Evolutionary conservation across 23 red algal genomes (phyloP).

Genomic region (Chondrus crispus): DNA sequence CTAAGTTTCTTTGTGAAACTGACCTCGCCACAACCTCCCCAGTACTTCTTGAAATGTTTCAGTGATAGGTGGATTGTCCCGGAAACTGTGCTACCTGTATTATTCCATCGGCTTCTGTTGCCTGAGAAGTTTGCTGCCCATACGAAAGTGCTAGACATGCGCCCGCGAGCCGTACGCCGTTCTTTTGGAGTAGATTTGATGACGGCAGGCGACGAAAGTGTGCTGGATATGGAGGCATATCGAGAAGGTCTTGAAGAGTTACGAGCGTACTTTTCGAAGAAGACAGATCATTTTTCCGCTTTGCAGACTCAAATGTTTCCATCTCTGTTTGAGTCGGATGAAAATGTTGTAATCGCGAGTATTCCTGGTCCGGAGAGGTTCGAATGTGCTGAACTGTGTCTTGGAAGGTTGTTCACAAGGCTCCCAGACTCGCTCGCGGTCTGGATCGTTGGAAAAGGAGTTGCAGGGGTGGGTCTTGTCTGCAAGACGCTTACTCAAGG

Average conservation of each 20-base stretch:
- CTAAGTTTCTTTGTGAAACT: constrained; percentile 39
- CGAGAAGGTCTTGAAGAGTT: constrained; percentile 29
- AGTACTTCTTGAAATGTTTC: constrained; percentile 70
- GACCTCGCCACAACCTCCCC: constrained; percentile 35
- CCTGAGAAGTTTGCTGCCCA: constrained; percentile 73
- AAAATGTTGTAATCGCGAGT: constrained; percentile 68
- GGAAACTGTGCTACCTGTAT: constrained; percentile 64
- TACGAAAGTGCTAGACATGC: constrained; percentile 42
- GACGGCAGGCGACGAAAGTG: neutral
- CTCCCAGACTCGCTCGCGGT: constrained; percentile 44
- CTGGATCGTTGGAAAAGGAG: constrained; percentile 29
- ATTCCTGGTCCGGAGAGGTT: constrained; percentile 66
- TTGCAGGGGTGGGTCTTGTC: constrained; percentile 18
- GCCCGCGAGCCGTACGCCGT: constrained; percentile 41
- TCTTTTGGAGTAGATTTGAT: constrained; percentile 40
- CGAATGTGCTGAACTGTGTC: constrained; percentile 47
- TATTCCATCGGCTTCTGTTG: constrained; percentile 58
- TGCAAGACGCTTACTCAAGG: neutral
- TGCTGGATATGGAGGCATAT: constrained; percentile 1
- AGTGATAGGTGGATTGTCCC: constrained; percentile 87
- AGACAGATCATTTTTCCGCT: constrained; percentile 47
- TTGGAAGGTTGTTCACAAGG: constrained; percentile 44
- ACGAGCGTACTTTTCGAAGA: neutral
- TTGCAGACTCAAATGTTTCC: constrained; percentile 91
- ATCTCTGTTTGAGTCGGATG: constrained; percentile 71